Evolutionary conservation across 2,329 filamentous ascomycete genomes (phyloP), one percentile per base, ranked within the genome.

Genomic region (Xylogone sp.): DNA sequence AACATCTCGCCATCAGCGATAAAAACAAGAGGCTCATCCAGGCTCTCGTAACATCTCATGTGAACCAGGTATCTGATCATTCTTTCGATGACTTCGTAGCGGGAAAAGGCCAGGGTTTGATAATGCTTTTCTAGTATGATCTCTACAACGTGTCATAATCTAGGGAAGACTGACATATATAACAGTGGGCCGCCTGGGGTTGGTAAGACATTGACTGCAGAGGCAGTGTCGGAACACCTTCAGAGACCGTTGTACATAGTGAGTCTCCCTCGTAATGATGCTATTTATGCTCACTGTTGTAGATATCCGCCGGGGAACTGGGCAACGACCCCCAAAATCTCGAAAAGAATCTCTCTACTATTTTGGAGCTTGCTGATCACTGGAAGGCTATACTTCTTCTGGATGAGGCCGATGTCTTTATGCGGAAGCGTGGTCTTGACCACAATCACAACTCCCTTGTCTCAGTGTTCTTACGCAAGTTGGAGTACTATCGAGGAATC

Each of bases 331-430:
- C 24, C 10, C 5, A 27, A 27, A 27, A 27, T 6, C 24, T 27
- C 10, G 24, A 27, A 65, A 71, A 71, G 12, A 83, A 84, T 59
- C 75, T 90, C 27, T 80, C 79, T 60, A 80, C 79, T 55, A 84
- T 87, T 51, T 76, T 92, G 53, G 84, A 88, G 62, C 84, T 91
- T 51, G 86, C 87, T 1, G 83, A 87, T 57, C 77, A 76, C 1
- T 90, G 86, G 86, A 82, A 84, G 45, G 85, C 84, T 0, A 81
- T 90, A 2, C 72, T 90, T 1, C 75, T 90, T 4, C 78, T 90
- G 2, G 86, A 90, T 62, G 86, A 90, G 70, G 84, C 80, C 19
- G 83, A 86, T 58, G 77, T 84, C 8, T 84, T 84, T 68, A 57
- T 68, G 1, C 60, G 63, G 42, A 54, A 45, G 7, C 51, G 56